Conservation (phyloP, 495 filamentous ascomycete genomes). For the Lophiotrema nucula region DNA sequence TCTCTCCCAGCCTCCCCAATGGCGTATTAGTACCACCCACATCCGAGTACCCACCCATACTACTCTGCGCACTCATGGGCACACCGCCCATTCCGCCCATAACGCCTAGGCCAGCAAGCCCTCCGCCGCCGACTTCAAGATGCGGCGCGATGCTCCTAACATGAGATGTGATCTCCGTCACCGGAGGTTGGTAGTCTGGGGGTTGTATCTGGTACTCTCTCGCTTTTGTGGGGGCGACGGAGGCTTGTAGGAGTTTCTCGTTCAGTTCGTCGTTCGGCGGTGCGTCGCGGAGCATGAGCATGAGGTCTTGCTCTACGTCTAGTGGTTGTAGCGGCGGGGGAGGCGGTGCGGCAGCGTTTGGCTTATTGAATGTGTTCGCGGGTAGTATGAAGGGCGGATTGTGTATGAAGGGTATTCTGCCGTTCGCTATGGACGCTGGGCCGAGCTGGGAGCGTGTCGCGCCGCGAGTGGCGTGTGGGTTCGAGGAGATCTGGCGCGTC, state of each 20-base stretch:
- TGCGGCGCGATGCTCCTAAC: slow-evolving; percentile 27
- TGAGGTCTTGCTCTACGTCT: slow-evolving; percentile 43
- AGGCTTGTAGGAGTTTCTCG: slow-evolving; percentile 29
- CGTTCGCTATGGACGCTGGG: slow-evolving; percentile 28
- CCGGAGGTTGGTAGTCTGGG: slow-evolving; percentile 17
- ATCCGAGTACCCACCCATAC: slow-evolving; percentile 33
- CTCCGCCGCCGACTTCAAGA: slow-evolving; percentile 25
- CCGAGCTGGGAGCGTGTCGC: slow-evolving; percentile 37
- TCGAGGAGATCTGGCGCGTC: slow-evolving; percentile 39
- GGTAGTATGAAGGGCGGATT: slow-evolving; percentile 36
- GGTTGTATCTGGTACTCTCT: slow-evolving; percentile 26
- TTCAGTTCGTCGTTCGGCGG: slow-evolving; percentile 30
- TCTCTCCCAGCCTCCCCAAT: not conserved
- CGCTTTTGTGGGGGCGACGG: slow-evolving; percentile 10
- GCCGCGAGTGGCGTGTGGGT: slow-evolving; percentile 38
- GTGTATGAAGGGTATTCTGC: slow-evolving; percentile 19
- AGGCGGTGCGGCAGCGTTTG: slow-evolving; percentile 37
- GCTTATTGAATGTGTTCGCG: slow-evolving; percentile 34
- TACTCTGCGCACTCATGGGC: slow-evolving; percentile 37
- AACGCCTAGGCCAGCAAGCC: not conserved
- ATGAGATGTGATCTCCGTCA: slow-evolving; percentile 15
- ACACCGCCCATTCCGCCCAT: slow-evolving; percentile 25
- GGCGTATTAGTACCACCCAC: slow-evolving; percentile 25
- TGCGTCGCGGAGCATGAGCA: slow-evolving; percentile 37
- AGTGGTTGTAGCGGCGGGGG: slow-evolving; percentile 33